These are phyloP conservation scores for Licmophora abbreviata DNA, from an alignment of 108 stramenopile species.

Conservation along the genomic window DNA sequence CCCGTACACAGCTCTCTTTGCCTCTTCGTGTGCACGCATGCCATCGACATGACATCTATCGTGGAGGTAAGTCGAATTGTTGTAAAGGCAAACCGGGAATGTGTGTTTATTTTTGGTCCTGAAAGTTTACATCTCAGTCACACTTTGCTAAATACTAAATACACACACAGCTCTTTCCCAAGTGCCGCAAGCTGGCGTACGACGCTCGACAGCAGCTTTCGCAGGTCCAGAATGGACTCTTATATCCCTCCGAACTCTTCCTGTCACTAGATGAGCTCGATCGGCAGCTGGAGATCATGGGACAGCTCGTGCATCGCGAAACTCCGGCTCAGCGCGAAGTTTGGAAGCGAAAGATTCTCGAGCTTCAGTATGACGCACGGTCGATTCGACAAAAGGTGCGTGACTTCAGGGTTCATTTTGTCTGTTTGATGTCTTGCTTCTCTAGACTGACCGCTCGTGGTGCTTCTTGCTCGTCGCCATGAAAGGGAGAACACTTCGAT, in stretches of 20 bases:
- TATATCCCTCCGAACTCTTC: constrained; percentile 64
- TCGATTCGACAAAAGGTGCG: constrained; percentile 54
- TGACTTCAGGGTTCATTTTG: no score
- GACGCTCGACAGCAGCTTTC: constrained; percentile 79
- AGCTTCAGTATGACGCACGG: constrained; percentile 57
- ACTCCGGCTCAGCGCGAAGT: constrained; percentile 73
- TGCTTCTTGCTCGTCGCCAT: no score
- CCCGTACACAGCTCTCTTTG: no score
- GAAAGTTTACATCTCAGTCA: no score
- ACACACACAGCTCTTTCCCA: constrained; percentile 70
- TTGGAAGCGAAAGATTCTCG: constrained; percentile 79
- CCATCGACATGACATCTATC: no score
- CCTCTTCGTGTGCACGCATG: no score
- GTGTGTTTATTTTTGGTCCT: no score
- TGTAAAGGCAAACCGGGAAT: no score
- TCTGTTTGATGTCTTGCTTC: no score
- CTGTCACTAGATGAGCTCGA: constrained; percentile 67
- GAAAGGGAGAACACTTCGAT: constrained; percentile 61
- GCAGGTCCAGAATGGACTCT: constrained; percentile 68
- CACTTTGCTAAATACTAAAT: no score
- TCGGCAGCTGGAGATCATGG: constrained; percentile 66
- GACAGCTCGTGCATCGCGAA: constrained; percentile 58
- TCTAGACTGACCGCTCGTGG: no score
- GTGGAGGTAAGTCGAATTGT: no score
- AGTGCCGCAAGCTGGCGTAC: constrained; percentile 78